These are phyloP conservation scores for Secale cereale DNA, from an alignment of 176 grass and related monocot species.

Conservation along the genomic window DNA sequence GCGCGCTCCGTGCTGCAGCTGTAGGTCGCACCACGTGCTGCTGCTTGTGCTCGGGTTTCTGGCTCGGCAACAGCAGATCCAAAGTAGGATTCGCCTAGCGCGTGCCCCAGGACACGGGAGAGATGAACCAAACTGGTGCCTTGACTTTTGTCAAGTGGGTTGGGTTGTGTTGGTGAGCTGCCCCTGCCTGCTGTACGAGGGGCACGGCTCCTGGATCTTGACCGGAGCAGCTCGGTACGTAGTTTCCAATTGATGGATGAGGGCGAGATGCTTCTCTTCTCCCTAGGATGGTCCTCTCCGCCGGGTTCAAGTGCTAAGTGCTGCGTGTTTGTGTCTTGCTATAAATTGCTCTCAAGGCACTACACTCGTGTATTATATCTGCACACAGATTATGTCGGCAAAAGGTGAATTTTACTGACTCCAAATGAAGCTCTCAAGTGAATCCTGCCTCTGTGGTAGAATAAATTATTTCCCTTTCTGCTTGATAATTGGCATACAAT, in stretches of 20 bases:
- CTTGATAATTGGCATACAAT: too few species aligned
- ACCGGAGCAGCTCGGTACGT: accelerated
- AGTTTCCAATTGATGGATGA: not conserved
- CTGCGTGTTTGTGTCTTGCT: too few species aligned
- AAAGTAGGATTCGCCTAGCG: not conserved
- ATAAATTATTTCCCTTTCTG: not conserved
- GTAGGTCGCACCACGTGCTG: not conserved
- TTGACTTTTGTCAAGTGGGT: not conserved
- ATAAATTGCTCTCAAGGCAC: too few species aligned
- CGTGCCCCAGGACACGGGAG: not conserved
- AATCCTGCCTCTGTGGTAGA: not conserved
- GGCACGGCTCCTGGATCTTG: not conserved
- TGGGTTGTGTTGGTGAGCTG: too few species aligned
- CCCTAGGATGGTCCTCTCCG: not conserved
- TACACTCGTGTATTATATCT: too few species aligned
- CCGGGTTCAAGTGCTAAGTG: not conserved
- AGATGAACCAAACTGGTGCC: not conserved
- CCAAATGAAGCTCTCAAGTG: too few species aligned
- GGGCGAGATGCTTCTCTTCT: not conserved
- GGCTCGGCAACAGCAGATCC: not conserved
- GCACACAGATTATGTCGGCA: too few species aligned
- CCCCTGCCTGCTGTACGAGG: not conserved
- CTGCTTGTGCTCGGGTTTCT: not conserved
- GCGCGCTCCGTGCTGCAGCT: not conserved
- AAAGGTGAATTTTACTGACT: too few species aligned